These are phyloP conservation scores for Aureobasidium sp. DNA, from an alignment of 2,329 filamentous ascomycete genomes.

Conservation along the genomic window DNA sequence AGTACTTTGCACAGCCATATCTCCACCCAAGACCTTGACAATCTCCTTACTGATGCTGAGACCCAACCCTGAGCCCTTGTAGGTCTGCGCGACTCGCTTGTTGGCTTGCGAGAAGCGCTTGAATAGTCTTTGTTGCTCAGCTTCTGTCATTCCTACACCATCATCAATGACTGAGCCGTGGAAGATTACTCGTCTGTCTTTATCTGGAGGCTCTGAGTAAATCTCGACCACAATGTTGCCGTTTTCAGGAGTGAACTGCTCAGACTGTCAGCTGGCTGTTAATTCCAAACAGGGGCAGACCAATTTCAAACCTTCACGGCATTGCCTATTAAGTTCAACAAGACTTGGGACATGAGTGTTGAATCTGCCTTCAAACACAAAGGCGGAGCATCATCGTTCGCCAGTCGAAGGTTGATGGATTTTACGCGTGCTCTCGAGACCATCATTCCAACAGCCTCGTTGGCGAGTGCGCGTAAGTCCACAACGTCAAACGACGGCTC, in stretches of 20 bases:
- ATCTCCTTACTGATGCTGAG: conserved; percentile 15
- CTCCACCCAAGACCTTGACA: conserved; percentile 8
- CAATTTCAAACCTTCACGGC: conserved; percentile 6
- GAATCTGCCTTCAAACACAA: conserved; percentile 13
- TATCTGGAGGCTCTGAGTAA: not conserved
- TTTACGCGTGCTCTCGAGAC: conserved; percentile 11
- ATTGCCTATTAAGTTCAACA: conserved; percentile 14
- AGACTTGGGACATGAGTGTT: conserved; percentile 12
- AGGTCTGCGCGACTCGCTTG: conserved; percentile 13
- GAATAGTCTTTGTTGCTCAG: conserved; percentile 12
- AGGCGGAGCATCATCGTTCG: not conserved
- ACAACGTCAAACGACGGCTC: conserved; percentile 13
- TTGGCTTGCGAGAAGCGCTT: conserved; percentile 15
- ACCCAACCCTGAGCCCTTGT: conserved; percentile 13
- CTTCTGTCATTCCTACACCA: conserved; percentile 15
- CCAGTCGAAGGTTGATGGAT: conserved; percentile 8
- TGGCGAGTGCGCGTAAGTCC: conserved; percentile 5
- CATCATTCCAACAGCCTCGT: conserved; percentile 13
- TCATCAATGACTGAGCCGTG: conserved; percentile 13
- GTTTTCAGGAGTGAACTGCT: conserved; percentile 11
- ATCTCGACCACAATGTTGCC: conserved; percentile 12
- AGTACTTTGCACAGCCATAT: conserved; percentile 14
- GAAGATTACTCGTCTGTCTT: not conserved
- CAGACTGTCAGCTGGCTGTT: not conserved
- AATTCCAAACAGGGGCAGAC: fast-evolving